Evolutionary conservation across 2,329 filamentous ascomycete genomes (phyloP).

Genomic region (Davidsoniella eucalypti): DNA sequence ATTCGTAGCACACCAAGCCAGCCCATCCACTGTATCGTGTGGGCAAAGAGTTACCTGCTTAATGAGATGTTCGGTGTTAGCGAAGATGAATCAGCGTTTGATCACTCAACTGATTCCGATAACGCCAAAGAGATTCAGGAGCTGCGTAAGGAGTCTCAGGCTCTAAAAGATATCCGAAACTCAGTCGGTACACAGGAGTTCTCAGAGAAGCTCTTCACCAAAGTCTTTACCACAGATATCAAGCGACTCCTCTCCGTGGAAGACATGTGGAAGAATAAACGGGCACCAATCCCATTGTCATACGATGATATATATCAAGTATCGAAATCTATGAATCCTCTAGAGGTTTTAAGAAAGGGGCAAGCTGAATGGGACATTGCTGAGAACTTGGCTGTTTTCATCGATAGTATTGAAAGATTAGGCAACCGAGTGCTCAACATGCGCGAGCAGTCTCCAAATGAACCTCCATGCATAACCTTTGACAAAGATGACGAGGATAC

Average conservation of each 20-base stretch:
- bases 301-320: conserved; percentile 35
- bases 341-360: conserved; percentile 41
- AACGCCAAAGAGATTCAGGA: conserved; percentile 83
- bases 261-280: conserved; percentile 87
- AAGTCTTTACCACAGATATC: conserved; percentile 80
- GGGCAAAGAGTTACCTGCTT: conserved; percentile 92
- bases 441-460: conserved; percentile 32
- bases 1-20: conserved; percentile 93
- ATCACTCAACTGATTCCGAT: conserved; percentile 63
- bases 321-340: too few relatives aligned
- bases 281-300: conserved; percentile 54
- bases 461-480: conserved; percentile 58
- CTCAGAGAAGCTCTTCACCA: conserved; percentile 68
- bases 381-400: conserved; percentile 77
- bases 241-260: conserved; percentile 69
- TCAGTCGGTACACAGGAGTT: conserved; percentile 69
- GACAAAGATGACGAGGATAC: conserved; percentile 97
- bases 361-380: conserved; percentile 66
- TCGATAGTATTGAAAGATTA: conserved; percentile 63
- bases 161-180: conserved; percentile 65
- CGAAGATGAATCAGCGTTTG: conserved; percentile 70
- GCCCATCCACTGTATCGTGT: conserved; percentile 96
- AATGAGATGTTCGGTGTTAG: conserved; percentile 88
- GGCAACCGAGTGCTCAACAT: conserved; percentile 55
- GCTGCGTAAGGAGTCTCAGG: conserved; percentile 65